These are phyloP conservation scores for Medicago arabica DNA, from an alignment of 306 rosid genomes.

Conservation along the genomic window DNA sequence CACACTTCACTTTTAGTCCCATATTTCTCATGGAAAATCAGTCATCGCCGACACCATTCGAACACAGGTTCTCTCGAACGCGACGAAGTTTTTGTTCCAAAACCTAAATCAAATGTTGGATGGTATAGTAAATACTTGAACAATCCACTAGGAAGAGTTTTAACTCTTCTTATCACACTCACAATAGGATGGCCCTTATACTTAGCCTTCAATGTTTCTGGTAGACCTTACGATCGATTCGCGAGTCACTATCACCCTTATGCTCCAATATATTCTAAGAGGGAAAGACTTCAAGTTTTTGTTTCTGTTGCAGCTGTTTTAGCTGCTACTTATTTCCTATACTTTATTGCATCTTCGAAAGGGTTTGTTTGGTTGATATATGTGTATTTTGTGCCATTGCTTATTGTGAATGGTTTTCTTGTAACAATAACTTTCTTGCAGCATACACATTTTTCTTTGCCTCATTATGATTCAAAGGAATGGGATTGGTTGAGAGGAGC, in stretches of 20 bases:
- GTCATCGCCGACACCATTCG: conserved; percentile 82
- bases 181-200: conserved; percentile 80
- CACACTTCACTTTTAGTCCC: conserved; percentile 69
- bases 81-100: conserved; percentile 81
- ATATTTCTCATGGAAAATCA: conserved; percentile 77
- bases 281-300: conserved; percentile 55
- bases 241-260: conserved; percentile 73
- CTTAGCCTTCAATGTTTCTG: conserved; percentile 67
- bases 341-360: conserved; percentile 41
- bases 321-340: conserved; percentile 42
- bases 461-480: conserved; percentile 73
- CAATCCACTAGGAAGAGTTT: conserved; percentile 60
- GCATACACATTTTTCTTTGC: conserved; percentile 73
- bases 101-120: conserved; percentile 48
- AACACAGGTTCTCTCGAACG: conserved; percentile 73
- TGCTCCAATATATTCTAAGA: conserved; percentile 62
- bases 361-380: conserved; percentile 57
- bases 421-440: conserved; percentile 75
- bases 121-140: conserved; percentile 60
- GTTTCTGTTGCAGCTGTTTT: conserved; percentile 57
- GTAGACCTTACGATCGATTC: conserved; percentile 58
- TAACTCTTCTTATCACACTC: conserved; percentile 51
- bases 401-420: conserved; percentile 65
- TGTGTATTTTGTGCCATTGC: conserved; percentile 62
- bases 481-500: conserved; percentile 94